Evolutionary conservation across 768 basidiomycete genomes (phyloP), one percentile per base, ranked within the genome.

Genomic region (Tephrocybe sp.): DNA sequence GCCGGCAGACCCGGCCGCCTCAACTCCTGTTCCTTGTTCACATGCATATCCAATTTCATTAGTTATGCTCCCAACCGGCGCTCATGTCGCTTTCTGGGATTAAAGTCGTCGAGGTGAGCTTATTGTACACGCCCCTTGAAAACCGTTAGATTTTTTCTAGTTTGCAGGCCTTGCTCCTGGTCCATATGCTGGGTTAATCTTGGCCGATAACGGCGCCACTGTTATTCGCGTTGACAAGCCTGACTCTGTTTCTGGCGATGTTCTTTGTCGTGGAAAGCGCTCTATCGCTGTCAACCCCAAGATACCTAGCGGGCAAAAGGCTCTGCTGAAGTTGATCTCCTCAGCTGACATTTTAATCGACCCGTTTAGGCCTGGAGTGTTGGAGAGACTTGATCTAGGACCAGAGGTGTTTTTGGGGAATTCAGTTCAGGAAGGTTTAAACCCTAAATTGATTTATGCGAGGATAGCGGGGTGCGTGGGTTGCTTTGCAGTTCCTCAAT

Each of bases 101-200:
- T 17, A 56, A 51, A 22, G 66, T 67, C 7, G 42, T 67, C 34
- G 66, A 67, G 51, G 64, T 62, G 40, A 41, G 42, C 35, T 36
- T 14, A 14, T 10, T 16, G 22, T 31, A 33, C n/a, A 34, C 33
- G 12, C 14, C 31, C n/a, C 41, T 11, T 13, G n/a, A 19, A 32
- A 13, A 36, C 0, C 5, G 33, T 30, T 38, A n/a, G 9, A 30
- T 52, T 17, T 5, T 17, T 20, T 41, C 12, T 56, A 92, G 87
- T 89, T 92, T 60, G 89, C 84, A 22, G 90, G 89, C 26, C 75
- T 92, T 22, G 90, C 89, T 3, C 90, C 90, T 1, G 89, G 81
- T 0, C 89, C 90, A 0, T 92, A 89, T 57, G 82, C 87, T 8
- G 88, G 87, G 23, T 75, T 92, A 38, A 63, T 92, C 39, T 76